Evolutionary conservation across 1,284 basidiomycete genomes (phyloP), one percentile per base, ranked within the genome.

Genomic region (Trichosporon ovoides): DNA sequence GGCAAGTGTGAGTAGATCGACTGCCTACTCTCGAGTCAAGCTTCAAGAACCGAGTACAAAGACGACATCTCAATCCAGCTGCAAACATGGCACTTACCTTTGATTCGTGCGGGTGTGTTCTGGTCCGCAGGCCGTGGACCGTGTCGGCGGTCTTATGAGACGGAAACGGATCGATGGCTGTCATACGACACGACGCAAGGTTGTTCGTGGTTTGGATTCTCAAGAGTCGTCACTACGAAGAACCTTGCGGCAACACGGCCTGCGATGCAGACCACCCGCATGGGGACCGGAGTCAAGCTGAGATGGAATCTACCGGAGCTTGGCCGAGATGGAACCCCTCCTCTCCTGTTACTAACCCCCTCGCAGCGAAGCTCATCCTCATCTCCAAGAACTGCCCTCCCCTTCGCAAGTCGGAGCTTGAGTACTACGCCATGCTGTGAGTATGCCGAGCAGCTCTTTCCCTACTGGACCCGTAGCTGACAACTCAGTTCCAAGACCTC

Each of bases 381-480:
- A 98, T 99, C 78, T 93, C 95, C 74, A 94, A 92, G 72, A 99
- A 98, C 84, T 97, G 93, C 81, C 96, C 95, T 60, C 96, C 96
- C 65, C 86, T 98, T 67, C 91, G 96, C 81, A 97, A 97, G 81
- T 97, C 94, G 60, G 96, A 99, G 85, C 84, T 99, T 65, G 96
- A 99, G 84, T 99, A 98, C 85, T 98, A 98, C 80, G 96, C 96
- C 82, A 98, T 98, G 95, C 84, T 98, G 72, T 81, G 66, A 66
- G 72, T 76, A n/a, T 7, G 33, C 16, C 13, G 7, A 14, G 12
- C 31, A 19, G 22, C 19, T 50, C 4, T 37, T 11, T 11, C 4
- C 14, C 52, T 19, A 5, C 16, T n/a, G 22, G n/a, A 40, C n/a
- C 12, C 14, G 14, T n/a, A 12, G 22, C 59, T 55, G 22, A 53